Base-by-base conservation (phyloP, 805 yeast species). In the Cyberlindnera sargentensis region DNA sequence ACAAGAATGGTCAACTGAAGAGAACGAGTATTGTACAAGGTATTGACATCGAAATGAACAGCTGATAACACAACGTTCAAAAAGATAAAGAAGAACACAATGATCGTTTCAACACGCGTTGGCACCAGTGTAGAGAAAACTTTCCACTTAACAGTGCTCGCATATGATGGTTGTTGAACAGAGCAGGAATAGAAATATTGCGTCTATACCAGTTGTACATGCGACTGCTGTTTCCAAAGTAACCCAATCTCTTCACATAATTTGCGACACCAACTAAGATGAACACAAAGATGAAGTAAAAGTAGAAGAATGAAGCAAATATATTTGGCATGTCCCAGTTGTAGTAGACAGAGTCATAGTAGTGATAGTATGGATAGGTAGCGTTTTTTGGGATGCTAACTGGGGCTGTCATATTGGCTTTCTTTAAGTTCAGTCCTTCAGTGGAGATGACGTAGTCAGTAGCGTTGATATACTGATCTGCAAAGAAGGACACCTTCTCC, bases 241-340 rank as follows among this genome's bases (percentile, higher is more conserved):
- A 41, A 1, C 64, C 64, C 3, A 50, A 42, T 31, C 40, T 48
- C 34, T 49, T 59, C 45, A 61, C 54, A 41, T 45, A 62, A 42
- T 68, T 67, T 51, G 48, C 49, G 4, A 56, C n/a, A 10, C 66
- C 62, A 25, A 67, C 64, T 15, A 67, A 32, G 0, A 69, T n/a
- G 50, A 73, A 54, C 0, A 72, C 61, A 3, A 64, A 15, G n/a
- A 61, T 60, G 65, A 73, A 73, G 51, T 62, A 73, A 7, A 59
- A 55, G 41, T 65, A 47, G 30, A 72, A 51, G 4, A 61, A 63
- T 37, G 60, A 64, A 4, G 54, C 61, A 62, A 51, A 50, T 5
- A 42, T 6, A 6, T 42, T 41, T n/a, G 50, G 47, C 33, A 30
- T 30, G 36, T 55, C 59, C 44, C 49, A 48, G 39, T 56, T 50